A percentile compares a stretch with the other conserved stretches of the same genome.
Evolutionary conservation across 768 basidiomycete species (phyloP).

Genomic region (Fomitopsis pulvina): DNA sequence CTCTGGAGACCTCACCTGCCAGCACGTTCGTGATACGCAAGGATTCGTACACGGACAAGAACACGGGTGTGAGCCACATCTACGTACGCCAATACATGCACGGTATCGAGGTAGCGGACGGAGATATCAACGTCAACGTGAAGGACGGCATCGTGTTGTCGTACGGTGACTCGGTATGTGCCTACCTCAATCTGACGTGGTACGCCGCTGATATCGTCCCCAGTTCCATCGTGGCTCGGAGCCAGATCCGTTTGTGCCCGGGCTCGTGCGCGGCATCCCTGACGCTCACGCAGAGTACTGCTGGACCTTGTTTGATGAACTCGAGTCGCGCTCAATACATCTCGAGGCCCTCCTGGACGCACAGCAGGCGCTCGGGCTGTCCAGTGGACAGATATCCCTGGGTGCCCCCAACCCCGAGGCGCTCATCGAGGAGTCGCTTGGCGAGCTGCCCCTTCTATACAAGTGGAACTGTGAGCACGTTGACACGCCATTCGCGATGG

Average conservation of each 20-base stretch:
- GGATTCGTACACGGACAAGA: slow-evolving; percentile 83
- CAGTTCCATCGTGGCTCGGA: slow-evolving; percentile 73
- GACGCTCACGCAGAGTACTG: slow-evolving; percentile 51
- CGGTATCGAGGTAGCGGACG: slow-evolving; percentile 84
- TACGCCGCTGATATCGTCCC: background rate
- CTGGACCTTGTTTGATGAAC: slow-evolving; percentile 31
- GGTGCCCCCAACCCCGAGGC: slow-evolving; percentile 6
- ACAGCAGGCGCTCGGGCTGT: background rate
- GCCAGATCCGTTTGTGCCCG: slow-evolving; percentile 31
- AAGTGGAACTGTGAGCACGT: slow-evolving; percentile 53
- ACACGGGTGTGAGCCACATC: slow-evolving; percentile 83
- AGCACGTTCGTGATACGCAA: slow-evolving; percentile 55
- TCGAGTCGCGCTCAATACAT: slow-evolving; percentile 25
- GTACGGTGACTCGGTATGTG: slow-evolving; percentile 78
- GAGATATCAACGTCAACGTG: slow-evolving; percentile 91
- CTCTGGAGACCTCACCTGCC: slow-evolving; percentile 30
- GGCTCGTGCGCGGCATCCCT: slow-evolving; percentile 13
- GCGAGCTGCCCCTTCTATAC: slow-evolving; percentile 40
- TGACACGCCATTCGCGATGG: slow-evolving; percentile 32
- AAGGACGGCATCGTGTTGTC: slow-evolving; percentile 78
- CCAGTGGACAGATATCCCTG: slow-evolving; percentile 32
- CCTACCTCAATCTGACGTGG: background rate
- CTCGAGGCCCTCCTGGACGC: slow-evolving; percentile 20
- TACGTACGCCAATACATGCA: slow-evolving; percentile 82
- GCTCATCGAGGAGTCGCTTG: slow-evolving; percentile 15